phyloP scores from a whole-genome alignment of 2,329 filamentous ascomycete genomes.

The Arthrobotrys pseudoclavata region DNA sequence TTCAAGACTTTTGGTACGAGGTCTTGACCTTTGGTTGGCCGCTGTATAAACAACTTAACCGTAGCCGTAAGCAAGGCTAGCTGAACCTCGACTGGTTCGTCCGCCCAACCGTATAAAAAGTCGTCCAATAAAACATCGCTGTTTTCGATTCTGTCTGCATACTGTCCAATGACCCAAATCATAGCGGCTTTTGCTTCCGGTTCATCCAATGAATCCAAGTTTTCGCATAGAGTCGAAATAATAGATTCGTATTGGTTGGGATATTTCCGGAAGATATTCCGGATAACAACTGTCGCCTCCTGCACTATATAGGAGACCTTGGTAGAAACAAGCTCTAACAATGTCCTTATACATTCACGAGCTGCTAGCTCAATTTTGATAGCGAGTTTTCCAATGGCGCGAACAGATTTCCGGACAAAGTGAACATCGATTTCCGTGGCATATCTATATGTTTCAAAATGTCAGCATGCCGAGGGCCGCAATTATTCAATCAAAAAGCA shows the following conservation, averaged over 20 bases:
- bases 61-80: slow-evolving; percentile 94
- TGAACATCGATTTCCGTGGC: slow-evolving; percentile 99
- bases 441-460: slow-evolving; percentile 70
- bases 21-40: slow-evolving; percentile 92
- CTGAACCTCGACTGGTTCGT: slow-evolving; percentile 96
- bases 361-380: slow-evolving; percentile 99
- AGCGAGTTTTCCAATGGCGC: slow-evolving; percentile 95
- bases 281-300: slow-evolving; percentile 97
- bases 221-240: slow-evolving; percentile 93
- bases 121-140: slow-evolving; percentile 93
- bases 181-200: slow-evolving; percentile 98
- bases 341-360: slow-evolving; percentile 87
- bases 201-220: slow-evolving; percentile 95
- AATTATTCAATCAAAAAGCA: not conserved
- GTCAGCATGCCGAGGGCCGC: slow-evolving; percentile 59
- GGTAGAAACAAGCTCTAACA: slow-evolving; percentile 94
- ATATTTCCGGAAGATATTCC: slow-evolving; percentile 99
- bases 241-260: slow-evolving; percentile 99
- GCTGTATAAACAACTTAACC: slow-evolving; percentile 97
- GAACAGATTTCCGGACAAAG: slow-evolving; percentile 96
- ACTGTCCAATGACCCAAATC: slow-evolving; percentile 99
- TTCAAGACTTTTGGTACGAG: slow-evolving; percentile 95
- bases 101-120: slow-evolving; percentile 91
- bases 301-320: slow-evolving; percentile 99
- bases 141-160: slow-evolving; percentile 97